Percentiles rank a stretch among this genome's conserved stretches.
These are phyloP conservation scores for Kockiozyma suomiensis DNA, from an alignment of 805 yeast genomes.

Conservation along the genomic window DNA sequence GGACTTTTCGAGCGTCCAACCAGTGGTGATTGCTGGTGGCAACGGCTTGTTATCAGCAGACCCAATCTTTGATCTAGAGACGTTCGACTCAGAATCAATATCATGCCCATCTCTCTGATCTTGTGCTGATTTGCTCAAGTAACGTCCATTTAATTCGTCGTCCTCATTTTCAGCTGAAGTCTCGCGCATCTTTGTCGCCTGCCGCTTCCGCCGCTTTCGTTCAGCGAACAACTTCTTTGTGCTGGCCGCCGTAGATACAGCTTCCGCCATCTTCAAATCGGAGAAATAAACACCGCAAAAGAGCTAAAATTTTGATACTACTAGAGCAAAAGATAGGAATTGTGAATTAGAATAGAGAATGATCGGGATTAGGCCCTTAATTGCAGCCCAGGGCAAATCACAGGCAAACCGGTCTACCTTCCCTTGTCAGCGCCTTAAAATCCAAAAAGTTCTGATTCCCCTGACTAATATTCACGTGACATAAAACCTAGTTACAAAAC, in stretches of 20 bases:
- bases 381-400: neutral
- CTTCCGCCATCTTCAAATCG: constrained; percentile 2
- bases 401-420: neutral
- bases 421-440: neutral
- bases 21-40: too few species aligned
- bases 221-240: neutral
- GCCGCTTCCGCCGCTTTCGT: neutral
- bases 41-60: too few species aligned
- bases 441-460: neutral
- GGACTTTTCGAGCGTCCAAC: too few species aligned
- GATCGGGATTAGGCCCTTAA: too few species aligned
- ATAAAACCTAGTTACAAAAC: neutral
- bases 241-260: neutral
- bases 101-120: too few species aligned
- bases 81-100: neutral
- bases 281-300: neutral
- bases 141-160: neutral
- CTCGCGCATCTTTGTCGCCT: neutral
- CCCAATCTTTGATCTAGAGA: too few species aligned
- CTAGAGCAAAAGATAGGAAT: neutral
- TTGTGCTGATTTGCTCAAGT: too few species aligned
- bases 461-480: neutral
- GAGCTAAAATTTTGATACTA: neutral
- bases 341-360: too few species aligned
- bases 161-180: neutral